Conservation (phyloP, 345 rosid species). For the Eutrema yunnanense region DNA sequence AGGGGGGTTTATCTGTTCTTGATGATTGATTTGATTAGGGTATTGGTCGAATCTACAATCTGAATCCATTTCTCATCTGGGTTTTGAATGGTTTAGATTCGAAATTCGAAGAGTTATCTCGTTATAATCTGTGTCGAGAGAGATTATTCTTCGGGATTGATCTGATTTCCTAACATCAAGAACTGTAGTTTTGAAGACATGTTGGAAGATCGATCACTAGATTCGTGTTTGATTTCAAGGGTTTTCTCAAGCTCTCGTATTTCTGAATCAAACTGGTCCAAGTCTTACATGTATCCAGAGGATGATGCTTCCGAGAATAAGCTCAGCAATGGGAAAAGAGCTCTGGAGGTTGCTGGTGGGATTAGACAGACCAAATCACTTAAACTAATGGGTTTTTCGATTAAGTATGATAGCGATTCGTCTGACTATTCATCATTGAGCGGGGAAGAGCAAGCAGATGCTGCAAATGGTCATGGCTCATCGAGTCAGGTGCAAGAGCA, state of each 20-base stretch:
- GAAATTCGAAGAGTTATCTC: not conserved
- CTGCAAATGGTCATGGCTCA: not conserved
- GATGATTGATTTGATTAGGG: not conserved
- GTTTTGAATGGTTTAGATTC: conserved; percentile 25
- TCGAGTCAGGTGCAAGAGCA: conserved; percentile 9
- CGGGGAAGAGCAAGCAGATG: conserved; percentile 2
- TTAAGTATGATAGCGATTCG: conserved; percentile 15
- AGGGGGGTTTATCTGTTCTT: not conserved
- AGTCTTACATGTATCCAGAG: conserved; percentile 43
- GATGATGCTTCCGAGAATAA: conserved; percentile 15
- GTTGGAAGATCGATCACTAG: conserved; percentile 66
- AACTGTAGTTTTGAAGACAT: conserved; percentile 33
- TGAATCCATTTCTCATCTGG: conserved; percentile 25
- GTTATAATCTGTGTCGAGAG: not conserved
- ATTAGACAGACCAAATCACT: conserved; percentile 30
- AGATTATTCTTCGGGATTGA: not conserved
- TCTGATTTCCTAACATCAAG: not conserved
- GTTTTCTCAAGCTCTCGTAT: conserved; percentile 65
- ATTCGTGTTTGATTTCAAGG: conserved; percentile 47
- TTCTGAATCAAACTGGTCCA: conserved; percentile 50
- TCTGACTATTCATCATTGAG: conserved; percentile 25
- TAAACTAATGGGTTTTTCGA: conserved; percentile 22
- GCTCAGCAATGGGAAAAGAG: conserved; percentile 41
- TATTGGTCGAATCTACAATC: conserved; percentile 6
- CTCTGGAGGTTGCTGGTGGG: conserved; percentile 36